A percentile compares a stretch with the other conserved stretches of the same genome.
phyloP scores from a whole-genome alignment of 2,329 filamentous ascomycete species.

The Cladosporium sp. region DNA sequence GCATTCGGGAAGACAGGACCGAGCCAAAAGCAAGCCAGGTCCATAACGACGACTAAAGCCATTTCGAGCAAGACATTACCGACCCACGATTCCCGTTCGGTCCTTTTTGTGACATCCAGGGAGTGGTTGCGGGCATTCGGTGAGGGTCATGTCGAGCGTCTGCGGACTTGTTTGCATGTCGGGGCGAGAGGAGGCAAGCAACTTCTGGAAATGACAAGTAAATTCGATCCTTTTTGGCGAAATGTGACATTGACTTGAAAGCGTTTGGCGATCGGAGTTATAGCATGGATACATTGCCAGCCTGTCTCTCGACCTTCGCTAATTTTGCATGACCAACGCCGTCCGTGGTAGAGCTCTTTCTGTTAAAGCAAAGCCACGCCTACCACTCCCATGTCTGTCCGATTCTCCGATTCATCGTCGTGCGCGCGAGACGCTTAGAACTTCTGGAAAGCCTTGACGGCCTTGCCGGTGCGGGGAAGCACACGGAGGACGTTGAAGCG shows the following conservation, averaged over 20 bases:
- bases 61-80: too few species aligned
- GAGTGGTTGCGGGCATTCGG: constrained; percentile 3
- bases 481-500: constrained; percentile 99
- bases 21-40: too few species aligned
- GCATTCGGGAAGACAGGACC: too few species aligned
- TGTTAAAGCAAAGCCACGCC: constrained; percentile 13
- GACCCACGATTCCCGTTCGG: too few species aligned
- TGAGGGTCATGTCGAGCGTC: not conserved
- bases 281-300: constrained; percentile 13
- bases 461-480: constrained; percentile 93
- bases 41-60: too few species aligned
- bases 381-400: constrained; percentile 14
- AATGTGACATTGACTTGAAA: constrained; percentile 14
- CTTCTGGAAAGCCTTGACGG: constrained; percentile 97
- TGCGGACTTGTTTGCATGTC: not conserved
- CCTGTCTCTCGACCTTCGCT: constrained; percentile 14
- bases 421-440: constrained; percentile 59
- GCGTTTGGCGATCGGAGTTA: constrained; percentile 9
- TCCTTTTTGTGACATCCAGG: not conserved
- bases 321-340: constrained; percentile 14
- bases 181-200: not conserved
- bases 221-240: constrained; percentile 7
- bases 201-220: constrained; percentile 1
- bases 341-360: constrained; percentile 13
- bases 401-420: constrained; percentile 12